These are phyloP conservation scores for Rhodotorula sphaerocarpa DNA, from an alignment of 768 basidiomycete genomes.

Conservation along the genomic window DNA sequence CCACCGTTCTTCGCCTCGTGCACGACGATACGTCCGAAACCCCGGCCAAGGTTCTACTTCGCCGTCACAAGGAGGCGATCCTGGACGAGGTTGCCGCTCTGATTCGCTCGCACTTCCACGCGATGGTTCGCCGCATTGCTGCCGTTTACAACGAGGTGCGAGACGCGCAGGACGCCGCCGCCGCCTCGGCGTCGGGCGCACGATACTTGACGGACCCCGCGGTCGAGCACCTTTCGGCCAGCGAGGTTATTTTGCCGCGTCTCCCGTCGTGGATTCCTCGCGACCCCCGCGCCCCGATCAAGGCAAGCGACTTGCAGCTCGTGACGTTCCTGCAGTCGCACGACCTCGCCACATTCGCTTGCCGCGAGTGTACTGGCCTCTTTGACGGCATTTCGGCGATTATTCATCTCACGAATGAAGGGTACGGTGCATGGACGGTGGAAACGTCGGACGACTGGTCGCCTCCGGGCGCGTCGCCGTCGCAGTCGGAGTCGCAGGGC, in stretches of 20 bases:
- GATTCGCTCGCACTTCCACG: slow-evolving; percentile 1
- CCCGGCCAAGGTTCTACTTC: background rate
- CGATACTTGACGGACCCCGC: too few relatives aligned
- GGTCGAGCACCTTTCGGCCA: background rate
- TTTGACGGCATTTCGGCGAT: background rate
- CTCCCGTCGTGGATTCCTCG: slow-evolving; percentile 23
- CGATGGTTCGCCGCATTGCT: background rate
- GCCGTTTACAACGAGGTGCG: background rate
- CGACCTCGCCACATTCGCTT: slow-evolving; percentile 1
- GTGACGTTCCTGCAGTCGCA: background rate
- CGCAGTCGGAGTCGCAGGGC: too few relatives aligned
- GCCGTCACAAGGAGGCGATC: background rate
- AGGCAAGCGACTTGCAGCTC: slow-evolving; percentile 17
- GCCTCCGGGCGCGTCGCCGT: too few relatives aligned
- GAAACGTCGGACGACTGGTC: too few relatives aligned
- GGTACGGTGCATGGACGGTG: too few relatives aligned
- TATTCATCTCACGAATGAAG: background rate
- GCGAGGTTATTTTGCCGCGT: background rate
- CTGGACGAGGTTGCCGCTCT: background rate
- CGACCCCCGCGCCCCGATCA: background rate
- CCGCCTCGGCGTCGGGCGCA: too few relatives aligned
- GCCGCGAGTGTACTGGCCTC: background rate
- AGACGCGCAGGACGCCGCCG: background rate
- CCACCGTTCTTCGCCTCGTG: background rate
- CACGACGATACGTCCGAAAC: background rate